Percentiles rank a stretch among this genome's conserved stretches.
phyloP scores from a whole-genome alignment of 1,284 basidiomycete genomes.

The Tilletia setariae region DNA sequence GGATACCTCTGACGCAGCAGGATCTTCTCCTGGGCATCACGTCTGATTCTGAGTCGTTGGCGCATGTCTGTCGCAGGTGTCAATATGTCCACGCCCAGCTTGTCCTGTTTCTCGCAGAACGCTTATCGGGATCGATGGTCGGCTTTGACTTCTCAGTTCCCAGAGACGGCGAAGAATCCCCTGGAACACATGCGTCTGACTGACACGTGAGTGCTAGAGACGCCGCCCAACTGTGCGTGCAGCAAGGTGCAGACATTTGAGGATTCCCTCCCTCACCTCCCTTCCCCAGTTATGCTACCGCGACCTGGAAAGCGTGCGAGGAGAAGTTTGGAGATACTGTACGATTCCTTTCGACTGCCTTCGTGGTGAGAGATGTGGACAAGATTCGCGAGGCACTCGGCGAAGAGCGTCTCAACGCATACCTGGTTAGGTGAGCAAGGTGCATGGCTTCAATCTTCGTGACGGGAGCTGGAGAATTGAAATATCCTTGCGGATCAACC shows the following conservation, averaged over 20 bases:
- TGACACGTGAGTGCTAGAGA: not conserved
- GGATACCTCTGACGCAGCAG: not conserved
- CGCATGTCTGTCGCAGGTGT: conserved; percentile 27
- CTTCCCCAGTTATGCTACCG: conserved; percentile 19
- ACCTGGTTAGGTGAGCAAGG: conserved; percentile 23
- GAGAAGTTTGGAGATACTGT: conserved; percentile 24
- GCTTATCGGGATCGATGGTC: conserved; percentile 32
- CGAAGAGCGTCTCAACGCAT: conserved; percentile 23
- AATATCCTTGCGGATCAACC: too few relatives aligned
- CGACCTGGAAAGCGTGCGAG: conserved; percentile 24
- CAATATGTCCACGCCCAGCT: conserved; percentile 25
- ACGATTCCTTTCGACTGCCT: conserved; percentile 27
- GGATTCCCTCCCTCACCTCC: too few relatives aligned
- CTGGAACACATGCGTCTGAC: conserved; percentile 8
- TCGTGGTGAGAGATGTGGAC: conserved; percentile 31
- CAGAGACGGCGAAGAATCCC: not conserved
- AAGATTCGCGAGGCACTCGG: conserved; percentile 27
- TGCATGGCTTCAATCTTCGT: too few relatives aligned
- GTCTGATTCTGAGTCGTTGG: too few relatives aligned
- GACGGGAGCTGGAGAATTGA: too few relatives aligned
- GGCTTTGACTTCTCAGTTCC: conserved; percentile 17
- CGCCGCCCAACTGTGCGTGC: too few relatives aligned
- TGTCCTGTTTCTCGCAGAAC: conserved; percentile 29
- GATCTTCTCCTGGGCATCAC: too few relatives aligned
- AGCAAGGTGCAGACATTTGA: too few relatives aligned